These are phyloP conservation scores for Umbelopsis sp. DNA, from an alignment of 371 early-diverging fungal genomes.

Conservation along the genomic window DNA sequence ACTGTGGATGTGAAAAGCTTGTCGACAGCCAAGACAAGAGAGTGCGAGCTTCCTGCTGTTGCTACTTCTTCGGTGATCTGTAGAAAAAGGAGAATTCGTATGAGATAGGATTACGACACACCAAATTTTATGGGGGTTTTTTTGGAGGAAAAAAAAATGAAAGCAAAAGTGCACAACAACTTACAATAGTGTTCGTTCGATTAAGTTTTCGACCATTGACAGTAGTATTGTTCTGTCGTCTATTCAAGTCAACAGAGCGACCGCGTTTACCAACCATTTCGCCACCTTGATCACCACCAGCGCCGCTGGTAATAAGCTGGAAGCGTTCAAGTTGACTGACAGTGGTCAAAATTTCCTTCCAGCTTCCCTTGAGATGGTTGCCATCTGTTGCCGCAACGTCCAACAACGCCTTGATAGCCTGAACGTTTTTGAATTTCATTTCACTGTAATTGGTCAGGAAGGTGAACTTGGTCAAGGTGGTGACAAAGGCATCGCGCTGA, in stretches of 20 bases:
- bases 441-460: constrained; percentile 80
- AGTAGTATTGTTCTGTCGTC: constrained; percentile 38
- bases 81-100: not conserved
- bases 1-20: constrained; percentile 75
- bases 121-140: not conserved
- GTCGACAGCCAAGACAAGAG: constrained; percentile 80
- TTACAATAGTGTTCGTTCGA: constrained; percentile 17
- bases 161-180: constrained; percentile 1
- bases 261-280: constrained; percentile 31
- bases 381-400: constrained; percentile 87
- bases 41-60: constrained; percentile 62
- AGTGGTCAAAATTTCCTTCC: constrained; percentile 90
- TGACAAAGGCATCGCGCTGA: constrained; percentile 88
- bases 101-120: not conserved
- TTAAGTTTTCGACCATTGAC: constrained; percentile 22
- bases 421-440: constrained; percentile 86
- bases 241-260: constrained; percentile 30
- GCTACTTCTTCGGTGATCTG: constrained; percentile 54
- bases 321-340: constrained; percentile 86
- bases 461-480: constrained; percentile 87
- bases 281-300: constrained; percentile 33
- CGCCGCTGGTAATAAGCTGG: constrained; percentile 62
- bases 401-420: constrained; percentile 82
- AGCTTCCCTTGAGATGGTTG: constrained; percentile 80
- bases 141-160: not conserved